Percentiles rank a stretch among this genome's conserved stretches.
Evolutionary conservation across 2,329 filamentous ascomycete genomes (phyloP).

Genomic region (Emmonsia crescens): DNA sequence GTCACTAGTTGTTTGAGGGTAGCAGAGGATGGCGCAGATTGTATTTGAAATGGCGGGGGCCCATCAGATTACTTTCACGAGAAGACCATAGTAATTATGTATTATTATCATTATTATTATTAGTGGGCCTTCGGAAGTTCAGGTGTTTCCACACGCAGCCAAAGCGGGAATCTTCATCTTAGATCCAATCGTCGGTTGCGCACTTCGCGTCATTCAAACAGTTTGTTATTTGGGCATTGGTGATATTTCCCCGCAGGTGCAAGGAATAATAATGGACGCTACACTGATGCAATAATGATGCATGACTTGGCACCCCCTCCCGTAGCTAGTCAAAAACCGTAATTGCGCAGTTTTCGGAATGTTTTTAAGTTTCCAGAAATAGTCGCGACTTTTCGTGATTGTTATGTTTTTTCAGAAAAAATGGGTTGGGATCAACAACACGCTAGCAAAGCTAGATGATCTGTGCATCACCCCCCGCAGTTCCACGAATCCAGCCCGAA

Average conservation of each 20-base stretch:
- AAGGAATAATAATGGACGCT: not conserved
- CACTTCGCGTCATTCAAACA: constrained; percentile 12
- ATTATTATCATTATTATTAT: too few relatives aligned
- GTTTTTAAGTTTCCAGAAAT: not conserved
- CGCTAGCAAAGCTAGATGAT: not conserved
- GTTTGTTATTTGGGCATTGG: not conserved
- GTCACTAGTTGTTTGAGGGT: too few relatives aligned
- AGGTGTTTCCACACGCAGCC: too few relatives aligned
- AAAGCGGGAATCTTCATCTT: not conserved
- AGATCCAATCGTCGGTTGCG: constrained; percentile 10
- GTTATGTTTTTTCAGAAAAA: not conserved
- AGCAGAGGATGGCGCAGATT: too few relatives aligned
- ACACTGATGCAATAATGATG: not conserved
- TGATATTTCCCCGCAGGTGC: not conserved
- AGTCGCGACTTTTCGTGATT: not conserved
- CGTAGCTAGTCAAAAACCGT: not conserved
- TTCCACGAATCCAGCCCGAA: not conserved
- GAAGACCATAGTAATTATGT: not conserved
- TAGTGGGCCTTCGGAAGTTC: too few relatives aligned
- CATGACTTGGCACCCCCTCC: not conserved
- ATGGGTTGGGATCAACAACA: not conserved
- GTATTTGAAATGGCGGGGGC: too few relatives aligned
- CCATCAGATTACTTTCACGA: not conserved
- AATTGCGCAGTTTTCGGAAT: not conserved
- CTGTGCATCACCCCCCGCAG: not conserved